These are phyloP conservation scores for Trichoderma afroharzianum DNA, from an alignment of 2,329 filamentous ascomycete genomes.

Conservation along the genomic window DNA sequence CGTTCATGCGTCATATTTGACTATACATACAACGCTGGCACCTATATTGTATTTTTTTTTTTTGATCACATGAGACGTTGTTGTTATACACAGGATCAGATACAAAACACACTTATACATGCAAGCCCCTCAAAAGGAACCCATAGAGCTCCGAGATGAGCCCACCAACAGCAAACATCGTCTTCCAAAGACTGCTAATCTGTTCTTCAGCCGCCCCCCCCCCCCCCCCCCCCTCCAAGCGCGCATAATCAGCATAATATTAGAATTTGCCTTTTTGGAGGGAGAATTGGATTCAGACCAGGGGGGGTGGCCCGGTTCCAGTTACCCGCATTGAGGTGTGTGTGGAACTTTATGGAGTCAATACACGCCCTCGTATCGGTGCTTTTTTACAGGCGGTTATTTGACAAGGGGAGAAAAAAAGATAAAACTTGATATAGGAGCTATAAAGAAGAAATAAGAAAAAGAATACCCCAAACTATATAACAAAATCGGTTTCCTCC, in stretches of 20 bases:
- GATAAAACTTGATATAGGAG: neutral
- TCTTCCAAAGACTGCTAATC: neutral
- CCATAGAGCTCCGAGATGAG: neutral
- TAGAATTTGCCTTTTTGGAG: conserved; percentile 2
- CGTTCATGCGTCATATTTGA: neutral
- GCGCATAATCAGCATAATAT: conserved; percentile 11
- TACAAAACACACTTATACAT: neutral
- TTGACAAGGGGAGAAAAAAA: neutral
- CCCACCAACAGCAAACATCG: neutral
- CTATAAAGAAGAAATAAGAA: neutral
- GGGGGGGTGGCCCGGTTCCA: neutral
- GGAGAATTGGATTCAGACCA: neutral
- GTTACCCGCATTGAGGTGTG: neutral
- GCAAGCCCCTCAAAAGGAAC: neutral
- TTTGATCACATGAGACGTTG: neutral
- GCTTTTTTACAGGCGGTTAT: neutral
- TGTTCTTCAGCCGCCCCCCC: neutral
- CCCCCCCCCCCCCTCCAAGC: neutral
- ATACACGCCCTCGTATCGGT: neutral
- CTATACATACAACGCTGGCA: neutral
- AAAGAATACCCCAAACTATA: neutral
- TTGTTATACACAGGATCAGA: neutral
- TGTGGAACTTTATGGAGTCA: neutral
- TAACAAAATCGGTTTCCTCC: neutral
- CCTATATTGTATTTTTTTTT: neutral